Conservation (phyloP, 2,329 filamentous ascomycete species). For the Proliferodiscus dingleyae region DNA sequence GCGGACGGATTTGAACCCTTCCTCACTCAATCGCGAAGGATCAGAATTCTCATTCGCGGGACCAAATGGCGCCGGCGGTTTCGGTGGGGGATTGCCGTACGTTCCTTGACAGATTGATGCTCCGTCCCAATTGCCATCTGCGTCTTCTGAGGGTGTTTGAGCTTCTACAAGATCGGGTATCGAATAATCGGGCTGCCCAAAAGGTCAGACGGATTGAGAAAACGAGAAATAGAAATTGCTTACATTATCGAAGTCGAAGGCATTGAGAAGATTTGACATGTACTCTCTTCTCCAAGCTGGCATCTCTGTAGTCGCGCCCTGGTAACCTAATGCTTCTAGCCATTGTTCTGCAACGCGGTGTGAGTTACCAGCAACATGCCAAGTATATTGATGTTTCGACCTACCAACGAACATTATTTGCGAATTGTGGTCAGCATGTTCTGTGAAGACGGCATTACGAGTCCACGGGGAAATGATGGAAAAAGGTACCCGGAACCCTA, state of each 20-base stretch:
- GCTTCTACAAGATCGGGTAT: conserved; percentile 42
- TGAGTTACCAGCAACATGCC: not conserved
- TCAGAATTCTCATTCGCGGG: conserved; percentile 32
- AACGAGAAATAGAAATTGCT: conserved; percentile 14
- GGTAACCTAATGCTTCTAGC: conserved; percentile 38
- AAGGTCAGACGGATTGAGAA: not conserved
- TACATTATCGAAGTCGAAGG: conserved; percentile 37
- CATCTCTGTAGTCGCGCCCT: conserved; percentile 36
- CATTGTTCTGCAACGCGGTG: conserved; percentile 47
- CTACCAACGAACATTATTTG: conserved; percentile 47
- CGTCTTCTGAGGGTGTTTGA: not conserved
- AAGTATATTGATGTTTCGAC: not conserved
- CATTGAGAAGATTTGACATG: conserved; percentile 45
- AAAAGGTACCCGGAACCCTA: conserved; percentile 46
- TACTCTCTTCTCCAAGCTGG: conserved; percentile 40
- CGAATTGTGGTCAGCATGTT: conserved; percentile 50
- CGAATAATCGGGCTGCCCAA: conserved; percentile 40
- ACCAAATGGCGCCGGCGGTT: conserved; percentile 45
- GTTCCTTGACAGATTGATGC: conserved; percentile 39
- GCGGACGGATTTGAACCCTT: conserved; percentile 47
- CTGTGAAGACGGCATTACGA: conserved; percentile 48
- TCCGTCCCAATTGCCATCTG: conserved; percentile 41
- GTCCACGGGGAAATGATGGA: conserved; percentile 54
- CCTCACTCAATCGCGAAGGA: conserved; percentile 38
- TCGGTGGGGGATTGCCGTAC: conserved; percentile 36